phyloP scores from a whole-genome alignment of 1,284 basidiomycete genomes.

The Paramarasmius palmivorus region DNA sequence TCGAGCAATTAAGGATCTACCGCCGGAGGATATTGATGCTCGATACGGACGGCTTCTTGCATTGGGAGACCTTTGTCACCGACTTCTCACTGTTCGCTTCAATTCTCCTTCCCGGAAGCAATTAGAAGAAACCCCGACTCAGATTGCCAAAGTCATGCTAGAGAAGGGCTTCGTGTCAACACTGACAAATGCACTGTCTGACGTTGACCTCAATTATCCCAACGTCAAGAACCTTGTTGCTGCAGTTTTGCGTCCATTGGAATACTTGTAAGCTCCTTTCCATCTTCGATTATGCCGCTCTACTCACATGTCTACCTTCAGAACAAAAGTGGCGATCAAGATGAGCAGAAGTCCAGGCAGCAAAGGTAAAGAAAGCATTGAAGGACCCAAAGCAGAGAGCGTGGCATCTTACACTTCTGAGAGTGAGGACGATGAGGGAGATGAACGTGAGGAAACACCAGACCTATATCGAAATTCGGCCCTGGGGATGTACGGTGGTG shows the following conservation, averaged over 20 bases:
- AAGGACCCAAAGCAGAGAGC: slow-evolving; percentile 51
- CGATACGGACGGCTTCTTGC: slow-evolving; percentile 91
- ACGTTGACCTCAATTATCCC: slow-evolving; percentile 96
- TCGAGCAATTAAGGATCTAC: slow-evolving; percentile 84
- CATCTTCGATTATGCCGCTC: slow-evolving; percentile 5
- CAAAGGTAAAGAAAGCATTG: slow-evolving; percentile 63
- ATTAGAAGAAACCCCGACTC: slow-evolving; percentile 82
- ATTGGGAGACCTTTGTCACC: slow-evolving; percentile 85
- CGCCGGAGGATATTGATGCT: slow-evolving; percentile 68
- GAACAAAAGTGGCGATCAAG: slow-evolving; percentile 95
- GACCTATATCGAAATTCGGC: slow-evolving; percentile 97
- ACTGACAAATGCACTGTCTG: slow-evolving; percentile 86
- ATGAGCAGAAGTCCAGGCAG: slow-evolving; percentile 80
- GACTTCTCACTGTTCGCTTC: slow-evolving; percentile 82
- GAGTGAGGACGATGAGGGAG: slow-evolving; percentile 62
- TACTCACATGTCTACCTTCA: slow-evolving; percentile 30
- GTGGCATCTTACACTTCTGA: slow-evolving; percentile 62
- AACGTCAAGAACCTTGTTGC: slow-evolving; percentile 86
- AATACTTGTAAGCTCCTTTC: slow-evolving; percentile 70
- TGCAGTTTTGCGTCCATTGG: slow-evolving; percentile 86
- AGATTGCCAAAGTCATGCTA: slow-evolving; percentile 97
- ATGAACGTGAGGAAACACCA: slow-evolving; percentile 78
- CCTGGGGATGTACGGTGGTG: slow-evolving; percentile 92
- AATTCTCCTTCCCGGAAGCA: slow-evolving; percentile 59
- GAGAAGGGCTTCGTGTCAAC: slow-evolving; percentile 96